Evolutionary conservation across 345 rosid species (phyloP), one percentile per base, ranked within the genome.

Genomic region (Firmiana major): DNA sequence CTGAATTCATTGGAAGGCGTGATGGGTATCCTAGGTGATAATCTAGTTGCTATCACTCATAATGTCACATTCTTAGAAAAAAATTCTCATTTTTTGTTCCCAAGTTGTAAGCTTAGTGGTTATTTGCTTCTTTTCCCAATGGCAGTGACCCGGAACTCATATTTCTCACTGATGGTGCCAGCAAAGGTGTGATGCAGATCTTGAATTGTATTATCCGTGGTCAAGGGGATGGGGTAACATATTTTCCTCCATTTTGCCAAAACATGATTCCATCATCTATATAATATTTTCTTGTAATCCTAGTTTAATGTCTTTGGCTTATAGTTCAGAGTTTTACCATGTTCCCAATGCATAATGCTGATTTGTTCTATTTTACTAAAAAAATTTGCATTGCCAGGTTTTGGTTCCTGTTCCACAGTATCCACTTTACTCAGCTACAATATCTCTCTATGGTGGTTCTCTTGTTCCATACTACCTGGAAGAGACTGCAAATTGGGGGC

Each of bases 101-200:
- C 26, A 69, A 72, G 43, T 81, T 71, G 31, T 75, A 45, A 86
- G 73, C 85, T 77, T 73, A 84, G 65, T 9, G 74, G 64, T 13
- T 59, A 22, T 75, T 48, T 78, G 75, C 40, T 67, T 88, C 76
- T 83, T 79, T 48, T 51, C 78, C 80, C 42, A 42, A 78, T 76
- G 53, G 80, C 90, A 95, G 99, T 80, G 98, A 95, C 81, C 98
- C 98, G 43, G 99, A 95, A 80, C 93, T 90, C 84, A 90, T 95
- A 76, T 95, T 81, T 80, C 99, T 95, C 78, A 95, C 99, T 67
- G 98, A 93, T 87, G 99, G 99, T 82, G 99, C 99, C 7, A 93
- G 99, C 87, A 93, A 93, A 88, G 99, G 99, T 85, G 98, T 95
- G 77, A 95, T 93, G 97, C 98, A 94, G 85, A 92, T 90, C 79